Evolutionary conservation across 2,329 filamentous ascomycete species (phyloP).

Genomic region (Paraphaeosphaeria minitans): DNA sequence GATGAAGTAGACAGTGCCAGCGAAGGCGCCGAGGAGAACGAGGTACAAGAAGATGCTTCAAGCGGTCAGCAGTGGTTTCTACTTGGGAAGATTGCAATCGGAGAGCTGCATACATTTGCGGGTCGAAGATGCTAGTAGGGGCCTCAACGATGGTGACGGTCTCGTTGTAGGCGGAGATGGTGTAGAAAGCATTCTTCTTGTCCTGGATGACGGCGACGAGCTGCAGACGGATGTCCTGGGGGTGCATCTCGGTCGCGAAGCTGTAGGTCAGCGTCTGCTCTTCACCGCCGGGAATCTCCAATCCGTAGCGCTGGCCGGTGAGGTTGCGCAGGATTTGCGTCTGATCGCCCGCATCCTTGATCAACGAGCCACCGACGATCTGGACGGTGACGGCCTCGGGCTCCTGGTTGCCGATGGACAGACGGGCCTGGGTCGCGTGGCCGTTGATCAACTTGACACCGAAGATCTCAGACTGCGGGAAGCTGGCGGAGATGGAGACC

Average conservation of each 20-base stretch:
- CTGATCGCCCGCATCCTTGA: conserved; percentile 62
- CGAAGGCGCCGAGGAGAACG: conserved; percentile 79
- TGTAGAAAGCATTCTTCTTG: conserved; percentile 71
- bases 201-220: conserved; percentile 76
- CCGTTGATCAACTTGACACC: conserved; percentile 96
- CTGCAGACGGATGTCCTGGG: conserved; percentile 82
- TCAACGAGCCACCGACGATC: conserved; percentile 77
- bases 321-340: conserved; percentile 78
- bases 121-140: conserved; percentile 89
- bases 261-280: conserved; percentile 78
- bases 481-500: conserved; percentile 62
- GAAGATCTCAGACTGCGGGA: conserved; percentile 77
- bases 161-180: conserved; percentile 79
- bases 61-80: conserved; percentile 11
- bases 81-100: background rate
- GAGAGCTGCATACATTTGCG: conserved; percentile 76
- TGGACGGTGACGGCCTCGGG: conserved; percentile 73
- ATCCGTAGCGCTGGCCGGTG: conserved; percentile 74
- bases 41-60: conserved; percentile 94
- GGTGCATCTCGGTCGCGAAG: conserved; percentile 90
- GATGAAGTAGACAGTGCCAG: conserved; percentile 87
- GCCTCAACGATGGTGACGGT: conserved; percentile 87
- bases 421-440: conserved; percentile 77
- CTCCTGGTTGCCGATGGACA: conserved; percentile 87
- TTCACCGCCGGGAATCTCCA: conserved; percentile 75